Percentiles rank a stretch among this genome's conserved stretches.
phyloP scores from a whole-genome alignment of 2,329 filamentous ascomycete genomes.

The Colletotrichum sp. region DNA sequence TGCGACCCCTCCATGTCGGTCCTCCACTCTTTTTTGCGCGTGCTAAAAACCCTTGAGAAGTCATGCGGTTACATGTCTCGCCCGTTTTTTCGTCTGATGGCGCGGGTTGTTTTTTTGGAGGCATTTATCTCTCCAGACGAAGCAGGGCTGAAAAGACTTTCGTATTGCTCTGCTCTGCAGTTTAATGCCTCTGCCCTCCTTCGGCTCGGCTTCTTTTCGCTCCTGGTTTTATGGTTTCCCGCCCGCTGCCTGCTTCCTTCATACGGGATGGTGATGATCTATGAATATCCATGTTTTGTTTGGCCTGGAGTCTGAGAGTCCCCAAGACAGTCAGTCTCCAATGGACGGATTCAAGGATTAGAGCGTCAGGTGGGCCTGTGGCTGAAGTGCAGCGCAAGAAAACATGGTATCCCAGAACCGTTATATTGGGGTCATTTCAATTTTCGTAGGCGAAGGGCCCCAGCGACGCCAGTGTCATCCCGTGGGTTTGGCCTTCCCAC shows the following conservation, averaged over 20 bases:
- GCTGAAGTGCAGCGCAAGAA: not conserved
- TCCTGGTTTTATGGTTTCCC: not conserved
- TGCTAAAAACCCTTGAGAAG: not conserved
- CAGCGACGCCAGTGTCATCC: not conserved
- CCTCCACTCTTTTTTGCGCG: not conserved
- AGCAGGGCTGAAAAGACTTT: not conserved
- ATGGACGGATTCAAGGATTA: not conserved
- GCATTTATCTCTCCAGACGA: not conserved
- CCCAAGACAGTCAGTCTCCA: not conserved
- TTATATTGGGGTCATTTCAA: conserved; percentile 14
- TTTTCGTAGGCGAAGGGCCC: not conserved
- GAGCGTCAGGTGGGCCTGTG: not conserved
- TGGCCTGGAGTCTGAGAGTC: not conserved
- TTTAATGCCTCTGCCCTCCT: not conserved
- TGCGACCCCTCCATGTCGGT: not conserved
- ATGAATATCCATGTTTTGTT: not conserved
- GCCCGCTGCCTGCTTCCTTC: not conserved
- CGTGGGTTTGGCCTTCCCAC: not conserved
- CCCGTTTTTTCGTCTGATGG: conserved; percentile 2
- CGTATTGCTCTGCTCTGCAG: not conserved
- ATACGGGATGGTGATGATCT: not conserved
- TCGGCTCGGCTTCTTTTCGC: not conserved
- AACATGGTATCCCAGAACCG: not conserved
- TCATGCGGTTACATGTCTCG: conserved; percentile 14
- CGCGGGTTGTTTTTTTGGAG: not conserved